phyloP scores from a whole-genome alignment of 2,329 filamentous ascomycete species.

The Didymella lethalis region DNA sequence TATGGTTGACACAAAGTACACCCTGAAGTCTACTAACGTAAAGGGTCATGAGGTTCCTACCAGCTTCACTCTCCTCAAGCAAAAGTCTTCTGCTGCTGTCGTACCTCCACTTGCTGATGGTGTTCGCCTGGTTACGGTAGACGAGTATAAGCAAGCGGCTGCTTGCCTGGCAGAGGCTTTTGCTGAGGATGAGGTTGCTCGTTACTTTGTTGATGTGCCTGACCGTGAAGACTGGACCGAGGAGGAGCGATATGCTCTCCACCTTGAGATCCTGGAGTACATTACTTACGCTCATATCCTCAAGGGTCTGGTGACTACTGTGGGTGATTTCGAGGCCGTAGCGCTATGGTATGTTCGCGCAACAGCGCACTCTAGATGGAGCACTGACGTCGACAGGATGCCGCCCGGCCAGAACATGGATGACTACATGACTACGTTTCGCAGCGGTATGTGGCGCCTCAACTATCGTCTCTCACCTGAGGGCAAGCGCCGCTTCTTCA shows the following conservation, averaged over 20 bases:
- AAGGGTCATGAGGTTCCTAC: constrained; percentile 43
- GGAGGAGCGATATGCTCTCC: constrained; percentile 77
- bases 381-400: constrained; percentile 63
- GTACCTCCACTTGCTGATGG: constrained; percentile 51
- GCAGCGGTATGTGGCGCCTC: constrained; percentile 79
- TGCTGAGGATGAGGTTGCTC: constrained; percentile 74
- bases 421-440: constrained; percentile 73
- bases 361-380: neutral
- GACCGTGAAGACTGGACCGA: constrained; percentile 69
- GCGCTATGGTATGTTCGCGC: constrained; percentile 73
- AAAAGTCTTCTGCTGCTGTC: constrained; percentile 28
- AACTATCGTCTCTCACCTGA: constrained; percentile 76
- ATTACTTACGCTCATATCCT: constrained; percentile 77
- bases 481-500: constrained; percentile 76
- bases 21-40: constrained; percentile 48
- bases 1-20: constrained; percentile 48
- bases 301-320: constrained; percentile 75
- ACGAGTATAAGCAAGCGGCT: constrained; percentile 75
- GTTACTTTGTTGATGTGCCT: constrained; percentile 77
- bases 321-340: constrained; percentile 80
- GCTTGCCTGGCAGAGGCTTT: constrained; percentile 79
- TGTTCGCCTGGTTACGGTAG: constrained; percentile 69
- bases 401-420: constrained; percentile 78
- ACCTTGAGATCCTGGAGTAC: constrained; percentile 79
- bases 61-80: constrained; percentile 42